Evolutionary conservation across 2,329 filamentous ascomycete species (phyloP).

Genomic region (Allantophomopsis cytisporea): DNA sequence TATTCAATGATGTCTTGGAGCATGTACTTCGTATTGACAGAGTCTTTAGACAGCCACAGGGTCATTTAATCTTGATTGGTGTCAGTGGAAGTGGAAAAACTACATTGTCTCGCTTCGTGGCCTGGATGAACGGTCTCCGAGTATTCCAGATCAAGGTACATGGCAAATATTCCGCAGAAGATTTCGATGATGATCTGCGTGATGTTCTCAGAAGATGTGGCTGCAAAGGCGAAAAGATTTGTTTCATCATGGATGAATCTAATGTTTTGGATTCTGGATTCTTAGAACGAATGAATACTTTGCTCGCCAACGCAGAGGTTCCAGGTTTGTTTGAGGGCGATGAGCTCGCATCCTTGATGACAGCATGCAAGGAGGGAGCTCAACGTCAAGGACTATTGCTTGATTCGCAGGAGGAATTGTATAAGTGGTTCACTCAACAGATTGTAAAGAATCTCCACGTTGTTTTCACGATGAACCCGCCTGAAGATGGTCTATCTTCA

Average conservation of each 20-base stretch:
- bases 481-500: slow-evolving; percentile 83
- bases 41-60: slow-evolving; percentile 96
- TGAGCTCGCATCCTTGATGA: slow-evolving; percentile 97
- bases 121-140: slow-evolving; percentile 99
- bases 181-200: slow-evolving; percentile 95
- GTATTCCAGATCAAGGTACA: slow-evolving; percentile 99
- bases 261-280: slow-evolving; percentile 98
- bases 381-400: slow-evolving; percentile 90
- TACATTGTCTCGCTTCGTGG: slow-evolving; percentile 91
- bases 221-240: slow-evolving; percentile 98
- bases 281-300: slow-evolving; percentile 96
- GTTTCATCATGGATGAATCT: slow-evolving; percentile 99
- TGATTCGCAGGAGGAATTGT: slow-evolving; percentile 97
- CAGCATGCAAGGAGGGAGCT: slow-evolving; percentile 94
- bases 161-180: slow-evolving; percentile 92
- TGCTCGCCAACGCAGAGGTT: slow-evolving; percentile 98
- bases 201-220: slow-evolving; percentile 88
- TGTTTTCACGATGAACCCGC: slow-evolving; percentile 99
- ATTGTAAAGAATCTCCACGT: slow-evolving; percentile 99
- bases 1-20: slow-evolving; percentile 99
- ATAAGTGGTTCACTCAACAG: slow-evolving; percentile 99
- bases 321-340: slow-evolving; percentile 98
- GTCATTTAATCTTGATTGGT: slow-evolving; percentile 95
- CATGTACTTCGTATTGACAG: slow-evolving; percentile 97
- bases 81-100: slow-evolving; percentile 98